These are phyloP conservation scores for Fusarium chuoi DNA, from an alignment of 2,329 filamentous ascomycete species.

Conservation along the genomic window DNA sequence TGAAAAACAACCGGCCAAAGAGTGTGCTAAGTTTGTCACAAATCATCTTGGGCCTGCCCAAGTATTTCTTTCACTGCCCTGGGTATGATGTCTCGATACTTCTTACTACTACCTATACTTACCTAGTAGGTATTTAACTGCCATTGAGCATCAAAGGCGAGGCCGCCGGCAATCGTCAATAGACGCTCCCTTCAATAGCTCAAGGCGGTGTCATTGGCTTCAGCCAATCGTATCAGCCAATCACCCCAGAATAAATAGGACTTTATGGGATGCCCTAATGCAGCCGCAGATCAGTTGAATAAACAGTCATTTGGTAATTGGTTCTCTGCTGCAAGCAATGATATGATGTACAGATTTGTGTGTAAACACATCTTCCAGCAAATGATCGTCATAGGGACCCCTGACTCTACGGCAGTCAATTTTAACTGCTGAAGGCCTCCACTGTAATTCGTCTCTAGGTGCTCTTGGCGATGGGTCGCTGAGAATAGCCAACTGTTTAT, in stretches of 20 bases:
- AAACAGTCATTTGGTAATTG: not conserved
- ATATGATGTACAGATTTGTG: not conserved
- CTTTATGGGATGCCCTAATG: not conserved
- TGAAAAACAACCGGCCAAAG: not conserved
- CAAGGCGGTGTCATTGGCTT: not conserved
- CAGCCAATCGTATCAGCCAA: constrained; percentile 16
- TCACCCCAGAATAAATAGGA: not conserved
- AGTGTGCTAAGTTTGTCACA: not conserved
- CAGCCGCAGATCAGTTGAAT: not conserved
- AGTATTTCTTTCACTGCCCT: not conserved
- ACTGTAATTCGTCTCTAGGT: constrained; percentile 5
- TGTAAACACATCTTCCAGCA: not conserved
- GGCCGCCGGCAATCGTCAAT: constrained; percentile 2
- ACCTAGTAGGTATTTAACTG: not conserved
- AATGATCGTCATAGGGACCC: constrained; percentile 17
- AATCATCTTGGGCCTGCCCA: not conserved
- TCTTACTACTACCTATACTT: not conserved
- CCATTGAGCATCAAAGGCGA: not conserved
- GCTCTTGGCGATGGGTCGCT: constrained; percentile 2
- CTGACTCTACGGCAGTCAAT: constrained; percentile 9
- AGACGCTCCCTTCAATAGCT: not conserved
- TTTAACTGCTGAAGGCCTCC: not conserved
- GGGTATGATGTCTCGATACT: not conserved
- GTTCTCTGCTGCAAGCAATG: constrained; percentile 4
- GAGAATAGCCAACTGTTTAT: not conserved